phyloP scores from a whole-genome alignment of 2,329 filamentous ascomycete genomes.

The Knoxdaviesia capensis region DNA sequence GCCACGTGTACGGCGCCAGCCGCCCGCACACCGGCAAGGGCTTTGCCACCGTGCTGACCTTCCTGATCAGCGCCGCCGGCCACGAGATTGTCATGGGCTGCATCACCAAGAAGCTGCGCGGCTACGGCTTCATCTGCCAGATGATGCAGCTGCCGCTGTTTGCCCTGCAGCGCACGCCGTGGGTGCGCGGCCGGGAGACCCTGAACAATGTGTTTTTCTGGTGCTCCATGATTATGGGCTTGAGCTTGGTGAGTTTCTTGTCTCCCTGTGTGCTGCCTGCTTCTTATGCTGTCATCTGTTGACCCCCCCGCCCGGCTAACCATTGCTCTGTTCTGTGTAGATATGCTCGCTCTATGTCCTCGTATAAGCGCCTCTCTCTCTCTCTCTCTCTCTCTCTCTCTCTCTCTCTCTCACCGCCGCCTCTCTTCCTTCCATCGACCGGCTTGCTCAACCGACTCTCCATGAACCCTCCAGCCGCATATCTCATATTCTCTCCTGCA shows the following conservation, averaged over 20 bases:
- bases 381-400: too few species aligned
- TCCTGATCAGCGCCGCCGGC: conserved; percentile 70
- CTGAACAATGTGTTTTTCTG: conserved; percentile 84
- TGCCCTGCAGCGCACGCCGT: conserved; percentile 65
- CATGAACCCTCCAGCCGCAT: too few species aligned
- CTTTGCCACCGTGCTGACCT: conserved; percentile 73
- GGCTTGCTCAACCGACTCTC: too few species aligned
- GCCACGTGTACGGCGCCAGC: conserved; percentile 81
- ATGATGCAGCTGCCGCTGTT: conserved; percentile 95
- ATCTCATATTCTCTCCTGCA: too few species aligned
- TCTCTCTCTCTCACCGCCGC: not conserved
- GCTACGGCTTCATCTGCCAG: conserved; percentile 85
- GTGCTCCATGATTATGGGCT: conserved; percentile 74
- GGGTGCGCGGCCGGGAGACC: conserved; percentile 53
- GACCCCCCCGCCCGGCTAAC: conserved; percentile 8
- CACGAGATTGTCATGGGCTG: conserved; percentile 96
- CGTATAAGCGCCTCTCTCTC: conserved; percentile 12
- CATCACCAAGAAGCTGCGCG: conserved; percentile 89
- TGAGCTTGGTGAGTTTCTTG: conserved; percentile 48
- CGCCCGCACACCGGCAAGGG: conserved; percentile 55
- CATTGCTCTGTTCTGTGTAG: conserved; percentile 12
- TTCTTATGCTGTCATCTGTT: not conserved
- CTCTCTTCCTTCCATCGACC: not conserved
- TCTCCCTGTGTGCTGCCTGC: conserved; percentile 1
- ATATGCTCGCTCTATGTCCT: conserved; percentile 34